Percentiles rank a stretch among this genome's conserved stretches.
These are phyloP conservation scores for Rachicladosporium sp. DNA, from an alignment of 2,329 filamentous ascomycete species.

Conservation along the genomic window DNA sequence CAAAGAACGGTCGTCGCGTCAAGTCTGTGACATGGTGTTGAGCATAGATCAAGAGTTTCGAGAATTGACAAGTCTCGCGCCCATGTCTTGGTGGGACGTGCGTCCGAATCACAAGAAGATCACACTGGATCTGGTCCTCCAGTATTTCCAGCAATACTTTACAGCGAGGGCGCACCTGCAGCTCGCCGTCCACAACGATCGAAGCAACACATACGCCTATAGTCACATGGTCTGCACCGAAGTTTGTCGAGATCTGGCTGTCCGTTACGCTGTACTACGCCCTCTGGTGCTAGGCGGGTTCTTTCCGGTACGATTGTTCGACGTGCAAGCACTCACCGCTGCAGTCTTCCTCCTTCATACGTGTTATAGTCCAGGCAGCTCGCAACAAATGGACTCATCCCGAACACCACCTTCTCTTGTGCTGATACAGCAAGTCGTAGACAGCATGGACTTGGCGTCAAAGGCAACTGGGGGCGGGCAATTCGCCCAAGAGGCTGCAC, in stretches of 20 bases:
- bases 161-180: conserved; percentile 15
- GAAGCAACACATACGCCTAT: conserved; percentile 13
- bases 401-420: not conserved
- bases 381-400: conserved; percentile 1
- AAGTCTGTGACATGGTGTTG: conserved; percentile 13
- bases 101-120: conserved; percentile 6
- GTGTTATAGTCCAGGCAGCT: conserved; percentile 3
- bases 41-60: conserved; percentile 17
- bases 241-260: conserved; percentile 12
- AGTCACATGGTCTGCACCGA: conserved; percentile 16
- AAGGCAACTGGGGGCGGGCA: too few relatives aligned
- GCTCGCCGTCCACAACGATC: conserved; percentile 14
- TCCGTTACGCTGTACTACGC: conserved; percentile 12
- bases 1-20: not conserved
- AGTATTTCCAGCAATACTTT: conserved; percentile 19
- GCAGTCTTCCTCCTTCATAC: conserved; percentile 12
- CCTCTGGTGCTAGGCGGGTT: conserved; percentile 14
- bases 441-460: too few relatives aligned
- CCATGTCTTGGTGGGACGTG: conserved; percentile 11
- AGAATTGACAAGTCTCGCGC: conserved; percentile 13
- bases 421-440: too few relatives aligned
- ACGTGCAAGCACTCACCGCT: conserved; percentile 18
- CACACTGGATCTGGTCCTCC: conserved; percentile 11
- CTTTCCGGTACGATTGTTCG: conserved; percentile 16
- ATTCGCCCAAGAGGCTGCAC: too few relatives aligned